Base-by-base conservation (phyloP, 768 basidiomycete species). In the Termitomyces sp. region DNA sequence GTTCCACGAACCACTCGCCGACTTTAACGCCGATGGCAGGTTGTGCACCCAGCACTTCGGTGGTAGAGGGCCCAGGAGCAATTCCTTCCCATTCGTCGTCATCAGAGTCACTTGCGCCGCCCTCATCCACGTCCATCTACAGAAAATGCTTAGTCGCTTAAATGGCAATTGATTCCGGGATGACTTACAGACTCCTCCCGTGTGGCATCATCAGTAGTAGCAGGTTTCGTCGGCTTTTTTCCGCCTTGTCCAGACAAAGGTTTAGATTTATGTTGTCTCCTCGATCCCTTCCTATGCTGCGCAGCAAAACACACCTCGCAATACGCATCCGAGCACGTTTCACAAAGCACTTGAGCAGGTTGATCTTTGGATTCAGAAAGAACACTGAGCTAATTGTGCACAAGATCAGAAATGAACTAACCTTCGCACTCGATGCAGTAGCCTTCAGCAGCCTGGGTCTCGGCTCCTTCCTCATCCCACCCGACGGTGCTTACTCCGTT, bases 381-480 rank as follows among this genome's bases (percentile, higher is more conserved):
- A 56, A 43, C 55, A 58, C 56, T 57, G 17, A 45, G 34, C 53
- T 54, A 41, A 49, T 38, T 42, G 47, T 32, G 27, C 54, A 41
- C 34, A n/a, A 12, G 31, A 14, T 17, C 27, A 10, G 9, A 11
- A 41, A 7, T 25, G 16, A 4, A 59, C 69, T 64, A 59, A 91
- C 92, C 92, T 83, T 94, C 92, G 67, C 92, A 93, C 70, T 94
- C 92, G 52, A 92, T 69, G 60, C 92, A 94, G 65, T 77, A 87
- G 0, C 89, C 90, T 52, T 89, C 85, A 11, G 73, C 69, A 14
- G 76, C 72, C 9, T 78, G 74, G 40, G 70, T 76, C 56, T 76
- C 73, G 10, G 68, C 66, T 11, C 75, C 73, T 68, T 89, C 87
- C 62, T 90, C 86, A 56, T 89, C 86, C 86, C 86, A 87, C 12